phyloP scores from a whole-genome alignment of 768 basidiomycete species.

The Galerina marginata region DNA sequence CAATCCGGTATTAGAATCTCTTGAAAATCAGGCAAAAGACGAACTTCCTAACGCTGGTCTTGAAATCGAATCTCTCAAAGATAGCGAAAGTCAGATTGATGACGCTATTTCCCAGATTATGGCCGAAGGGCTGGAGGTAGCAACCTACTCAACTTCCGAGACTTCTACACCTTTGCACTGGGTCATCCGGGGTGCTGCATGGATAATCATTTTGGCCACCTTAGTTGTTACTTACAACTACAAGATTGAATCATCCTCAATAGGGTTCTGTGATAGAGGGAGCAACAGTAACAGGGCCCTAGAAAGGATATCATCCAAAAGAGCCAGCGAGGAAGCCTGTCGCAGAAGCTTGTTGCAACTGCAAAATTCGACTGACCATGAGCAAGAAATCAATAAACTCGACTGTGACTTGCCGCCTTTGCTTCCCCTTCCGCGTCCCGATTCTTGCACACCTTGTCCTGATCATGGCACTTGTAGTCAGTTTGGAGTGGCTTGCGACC shows the following conservation, averaged over 20 bases:
- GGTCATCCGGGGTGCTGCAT: slow-evolving; percentile 48
- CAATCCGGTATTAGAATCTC: slow-evolving; percentile 13
- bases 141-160: slow-evolving; percentile 4
- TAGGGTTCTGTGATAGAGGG: slow-evolving; percentile 80
- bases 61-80: slow-evolving; percentile 1
- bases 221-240: slow-evolving; percentile 49
- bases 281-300: slow-evolving; percentile 62
- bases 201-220: slow-evolving; percentile 39
- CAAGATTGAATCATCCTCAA: slow-evolving; percentile 69
- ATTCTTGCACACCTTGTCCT: slow-evolving; percentile 75
- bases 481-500: slow-evolving; percentile 66
- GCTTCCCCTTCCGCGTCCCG: slow-evolving; percentile 61
- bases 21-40: not conserved
- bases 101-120: slow-evolving; percentile 43
- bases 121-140: slow-evolving; percentile 36
- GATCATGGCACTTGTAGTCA: slow-evolving; percentile 67
- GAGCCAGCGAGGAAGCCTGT: slow-evolving; percentile 59
- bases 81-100: slow-evolving; percentile 20
- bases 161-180: slow-evolving; percentile 22
- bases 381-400: slow-evolving; percentile 34
- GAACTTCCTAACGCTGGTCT: not conserved
- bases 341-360: slow-evolving; percentile 50
- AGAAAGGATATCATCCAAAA: slow-evolving; percentile 49
- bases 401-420: slow-evolving; percentile 61
- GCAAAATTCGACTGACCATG: slow-evolving; percentile 32